Evolutionary conservation across 768 basidiomycete species (phyloP), one percentile per base, ranked within the genome.

Genomic region (Suillus hirtellus): DNA sequence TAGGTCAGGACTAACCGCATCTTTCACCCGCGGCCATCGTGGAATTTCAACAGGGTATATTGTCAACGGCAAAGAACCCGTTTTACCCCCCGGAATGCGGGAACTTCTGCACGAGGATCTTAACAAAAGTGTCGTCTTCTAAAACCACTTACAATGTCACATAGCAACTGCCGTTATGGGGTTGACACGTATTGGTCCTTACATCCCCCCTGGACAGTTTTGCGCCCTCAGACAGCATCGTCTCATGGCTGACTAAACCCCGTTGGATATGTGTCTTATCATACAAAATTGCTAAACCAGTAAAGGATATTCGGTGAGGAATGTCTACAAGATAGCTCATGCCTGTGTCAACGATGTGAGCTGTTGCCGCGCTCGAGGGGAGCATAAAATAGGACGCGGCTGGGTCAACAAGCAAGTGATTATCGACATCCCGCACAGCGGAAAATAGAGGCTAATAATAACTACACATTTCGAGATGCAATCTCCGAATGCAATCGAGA

Each of bases 61-160:
- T 55, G 75, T 75, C 0, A 71, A 79, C 27, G 77, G 72, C 12
- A 72, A 79, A 17, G 82, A 92, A 66, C 94, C 96, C 0, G 78
- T 86, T 6, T 81, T 99, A 40, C 96, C 96, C 1, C 86, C 87
- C 0, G 96, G 96, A 5, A 99, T 99, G 96, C 85, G 84, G 60
- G 82, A 92, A 69, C 86, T 93, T 53, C 80, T 99, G 27, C 81
- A 90, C 65, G 87, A 92, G 67, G 95, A 99, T 72, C 81, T 97
- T 64, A 86, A 97, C 75, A 89, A 91, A 71, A 82, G 85, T 8
- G 95, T 97, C 69, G 93, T 95, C 54, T 89, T 93, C 72, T 91
- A 77, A 80, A 35, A 50, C 14, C n/a, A 34, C 61, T 40, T 17
- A 24, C 47, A 49, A 24, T 49, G 47, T 49, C 7, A 27, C 55